Evolutionary conservation across 1,284 basidiomycete species (phyloP).

Genomic region (Meira nashicola): DNA sequence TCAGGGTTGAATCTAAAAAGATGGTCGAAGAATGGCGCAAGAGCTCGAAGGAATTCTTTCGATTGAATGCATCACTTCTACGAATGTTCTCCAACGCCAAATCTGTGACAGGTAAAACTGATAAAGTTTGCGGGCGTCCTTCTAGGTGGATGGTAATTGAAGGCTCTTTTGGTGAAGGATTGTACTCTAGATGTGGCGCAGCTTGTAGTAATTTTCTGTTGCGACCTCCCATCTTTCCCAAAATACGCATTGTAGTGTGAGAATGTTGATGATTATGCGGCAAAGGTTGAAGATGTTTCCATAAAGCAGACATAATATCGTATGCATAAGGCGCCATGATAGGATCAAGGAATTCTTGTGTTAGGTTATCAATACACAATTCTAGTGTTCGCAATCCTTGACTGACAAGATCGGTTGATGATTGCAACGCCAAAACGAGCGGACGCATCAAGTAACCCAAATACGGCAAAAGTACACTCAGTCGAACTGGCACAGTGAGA

Average conservation of each 20-base stretch:
- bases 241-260: constrained; percentile 89
- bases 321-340: constrained; percentile 72
- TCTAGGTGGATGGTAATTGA: constrained; percentile 10
- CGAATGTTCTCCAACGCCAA: constrained; percentile 68
- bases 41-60: constrained; percentile 71
- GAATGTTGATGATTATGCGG: constrained; percentile 87
- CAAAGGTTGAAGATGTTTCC: constrained; percentile 68
- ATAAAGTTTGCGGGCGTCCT: constrained; percentile 59
- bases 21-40: constrained; percentile 70
- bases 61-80: constrained; percentile 63
- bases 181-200: constrained; percentile 71
- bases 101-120: constrained; percentile 67
- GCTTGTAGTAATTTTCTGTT: constrained; percentile 77
- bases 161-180: constrained; percentile 16
- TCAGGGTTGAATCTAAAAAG: constrained; percentile 64
- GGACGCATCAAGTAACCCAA: constrained; percentile 95
- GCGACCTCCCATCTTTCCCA: constrained; percentile 93
- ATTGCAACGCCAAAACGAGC: constrained; percentile 82
- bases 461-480: constrained; percentile 93
- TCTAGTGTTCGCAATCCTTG: constrained; percentile 96
- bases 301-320: constrained; percentile 83
- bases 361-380: constrained; percentile 98
- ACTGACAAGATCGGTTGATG: constrained; percentile 74
- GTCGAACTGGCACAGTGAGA: constrained; percentile 88
- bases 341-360: constrained; percentile 95